Conservation (phyloP, 345 rosid species). For the Clausena lansium region DNA sequence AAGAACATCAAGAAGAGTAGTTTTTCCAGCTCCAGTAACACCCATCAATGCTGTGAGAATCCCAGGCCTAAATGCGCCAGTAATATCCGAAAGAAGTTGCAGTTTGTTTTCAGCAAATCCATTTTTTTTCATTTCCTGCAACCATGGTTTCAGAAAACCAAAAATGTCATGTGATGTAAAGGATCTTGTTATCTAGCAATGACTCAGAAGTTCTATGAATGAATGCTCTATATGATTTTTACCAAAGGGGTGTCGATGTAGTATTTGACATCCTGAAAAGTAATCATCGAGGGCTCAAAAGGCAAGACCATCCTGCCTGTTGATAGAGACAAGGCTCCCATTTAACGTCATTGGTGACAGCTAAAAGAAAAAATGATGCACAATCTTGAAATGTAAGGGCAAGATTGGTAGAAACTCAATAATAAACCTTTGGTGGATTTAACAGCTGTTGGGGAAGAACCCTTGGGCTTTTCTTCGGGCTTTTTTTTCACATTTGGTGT, state of each 20-base stretch:
- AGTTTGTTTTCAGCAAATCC: conserved; percentile 45
- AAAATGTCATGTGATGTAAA: neutral
- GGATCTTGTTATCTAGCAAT: neutral
- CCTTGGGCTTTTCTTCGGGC: conserved; percentile 4
- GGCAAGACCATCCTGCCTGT: conserved; percentile 64
- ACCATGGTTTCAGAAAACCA: neutral
- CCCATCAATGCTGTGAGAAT: conserved; percentile 56
- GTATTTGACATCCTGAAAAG: conserved; percentile 60
- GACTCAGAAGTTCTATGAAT: neutral
- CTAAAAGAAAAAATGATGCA: neutral
- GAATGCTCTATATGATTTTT: conserved; percentile 2
- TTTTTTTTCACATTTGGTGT: conserved; percentile 8
- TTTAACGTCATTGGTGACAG: neutral
- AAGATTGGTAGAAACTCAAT: neutral
- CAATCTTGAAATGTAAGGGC: neutral
- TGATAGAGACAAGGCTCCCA: neutral
- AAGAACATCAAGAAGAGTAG: conserved; percentile 55
- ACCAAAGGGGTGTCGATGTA: conserved; percentile 59
- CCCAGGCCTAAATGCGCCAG: conserved; percentile 34
- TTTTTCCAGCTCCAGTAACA: conserved; percentile 54
- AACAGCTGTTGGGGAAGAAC: neutral
- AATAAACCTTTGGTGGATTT: conserved; percentile 22
- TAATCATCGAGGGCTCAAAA: conserved; percentile 48
- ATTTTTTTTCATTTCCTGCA: conserved; percentile 52
- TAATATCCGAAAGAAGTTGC: conserved; percentile 54